phyloP scores from a whole-genome alignment of 2,329 filamentous ascomycete genomes.

The Aspergillus ochraceoroseus region DNA sequence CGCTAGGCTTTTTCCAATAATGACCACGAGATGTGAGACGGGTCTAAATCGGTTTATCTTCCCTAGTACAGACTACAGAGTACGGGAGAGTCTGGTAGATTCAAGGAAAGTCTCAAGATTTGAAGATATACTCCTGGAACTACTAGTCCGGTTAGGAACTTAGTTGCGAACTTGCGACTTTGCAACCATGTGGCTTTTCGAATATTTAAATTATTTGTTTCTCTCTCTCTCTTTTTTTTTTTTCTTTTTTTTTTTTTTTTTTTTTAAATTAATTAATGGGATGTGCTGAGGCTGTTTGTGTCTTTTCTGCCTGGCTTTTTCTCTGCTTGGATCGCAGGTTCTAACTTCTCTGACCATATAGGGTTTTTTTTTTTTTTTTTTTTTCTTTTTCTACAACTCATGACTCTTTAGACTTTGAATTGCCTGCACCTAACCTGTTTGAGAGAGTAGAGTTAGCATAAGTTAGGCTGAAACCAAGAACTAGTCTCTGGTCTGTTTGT shows the following conservation, averaged over 20 bases:
- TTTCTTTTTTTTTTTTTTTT: no score
- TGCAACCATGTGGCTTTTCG: conserved; percentile 17
- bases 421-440: background rate
- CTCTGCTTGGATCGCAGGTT: no score
- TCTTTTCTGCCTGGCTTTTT: background rate
- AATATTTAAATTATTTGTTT: conserved; percentile 7
- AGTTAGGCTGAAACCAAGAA: no score
- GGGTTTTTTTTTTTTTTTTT: no score
- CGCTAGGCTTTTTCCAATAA: background rate
- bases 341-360: no score
- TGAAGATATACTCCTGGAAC: no score
- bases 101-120: no score
- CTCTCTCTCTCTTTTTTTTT: no score
- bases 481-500: no score
- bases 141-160: no score
- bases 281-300: background rate
- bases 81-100: no score
- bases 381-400: background rate
- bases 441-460: background rate
- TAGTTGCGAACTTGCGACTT: background rate
- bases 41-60: background rate
- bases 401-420: background rate
- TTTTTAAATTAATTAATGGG: no score
- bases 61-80: conserved; percentile 1
- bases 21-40: background rate